Percentiles rank a stretch among this genome's conserved stretches.
Conservation (phyloP, 768 basidiomycete genomes). For the Lentinula aciculospora region DNA sequence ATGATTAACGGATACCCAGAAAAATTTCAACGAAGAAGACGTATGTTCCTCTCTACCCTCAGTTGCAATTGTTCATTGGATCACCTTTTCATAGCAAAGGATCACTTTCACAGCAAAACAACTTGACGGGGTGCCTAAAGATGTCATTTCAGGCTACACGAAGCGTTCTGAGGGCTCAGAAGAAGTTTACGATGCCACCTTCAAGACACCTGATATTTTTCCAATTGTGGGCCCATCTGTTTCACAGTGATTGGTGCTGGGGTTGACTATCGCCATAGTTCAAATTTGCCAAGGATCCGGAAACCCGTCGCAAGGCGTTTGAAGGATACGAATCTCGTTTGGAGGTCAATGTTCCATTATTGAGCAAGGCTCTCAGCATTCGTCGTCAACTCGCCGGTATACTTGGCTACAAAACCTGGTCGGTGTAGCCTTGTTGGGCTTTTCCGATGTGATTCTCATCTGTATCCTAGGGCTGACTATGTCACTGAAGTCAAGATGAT, state of each 20-base stretch:
- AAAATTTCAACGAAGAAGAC: constrained; percentile 89
- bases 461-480: constrained; percentile 57
- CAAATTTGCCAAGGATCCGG: constrained; percentile 70
- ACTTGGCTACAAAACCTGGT: constrained; percentile 72
- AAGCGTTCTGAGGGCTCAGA: constrained; percentile 55
- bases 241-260: background rate
- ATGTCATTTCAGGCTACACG: constrained; percentile 73
- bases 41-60: constrained; percentile 26
- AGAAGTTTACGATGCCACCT: constrained; percentile 68
- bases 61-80: background rate
- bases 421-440: background rate
- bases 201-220: constrained; percentile 79
- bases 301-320: constrained; percentile 60
- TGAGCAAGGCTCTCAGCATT: constrained; percentile 61
- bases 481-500: constrained; percentile 84
- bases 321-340: constrained; percentile 69
- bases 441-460: background rate
- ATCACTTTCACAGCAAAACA: constrained; percentile 67
- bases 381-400: constrained; percentile 65
- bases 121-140: constrained; percentile 73
- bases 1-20: constrained; percentile 32
- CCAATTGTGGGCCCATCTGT: constrained; percentile 48
- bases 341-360: constrained; percentile 61
- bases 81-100: constrained; percentile 34
- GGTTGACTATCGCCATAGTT: constrained; percentile 37